Conservation (phyloP, 768 basidiomycete genomes). For the Mycena epipterygia region DNA sequence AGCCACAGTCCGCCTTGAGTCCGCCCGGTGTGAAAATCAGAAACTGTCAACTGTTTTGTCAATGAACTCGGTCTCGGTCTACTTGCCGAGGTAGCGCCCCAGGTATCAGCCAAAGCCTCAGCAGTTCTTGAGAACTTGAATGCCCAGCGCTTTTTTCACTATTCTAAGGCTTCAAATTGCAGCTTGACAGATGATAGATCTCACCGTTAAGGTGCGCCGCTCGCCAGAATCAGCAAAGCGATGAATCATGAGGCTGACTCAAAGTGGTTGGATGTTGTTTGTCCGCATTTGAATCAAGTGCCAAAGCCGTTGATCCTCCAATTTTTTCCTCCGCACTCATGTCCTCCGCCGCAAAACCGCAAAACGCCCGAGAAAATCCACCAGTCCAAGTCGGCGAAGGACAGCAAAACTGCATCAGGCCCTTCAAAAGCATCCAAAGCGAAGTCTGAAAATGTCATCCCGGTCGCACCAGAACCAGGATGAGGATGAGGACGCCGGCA, state of each 20-base stretch:
- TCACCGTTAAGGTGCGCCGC: too few relatives aligned
- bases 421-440: constrained; percentile 27
- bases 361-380: constrained; percentile 21
- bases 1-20: too few relatives aligned
- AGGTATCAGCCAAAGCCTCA: too few relatives aligned
- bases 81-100: too few relatives aligned
- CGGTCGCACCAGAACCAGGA: constrained; percentile 14
- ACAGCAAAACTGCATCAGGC: constrained; percentile 7
- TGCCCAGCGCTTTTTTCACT: too few relatives aligned
- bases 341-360: constrained; percentile 8
- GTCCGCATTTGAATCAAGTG: neutral
- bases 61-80: too few relatives aligned
- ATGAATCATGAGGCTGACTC: neutral
- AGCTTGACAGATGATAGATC: too few relatives aligned
- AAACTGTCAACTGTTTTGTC: too few relatives aligned
- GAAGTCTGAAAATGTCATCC: constrained; percentile 15
- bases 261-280: neutral
- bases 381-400: constrained; percentile 20
- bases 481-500: constrained; percentile 38
- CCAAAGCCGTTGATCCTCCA: neutral
- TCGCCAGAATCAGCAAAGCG: too few relatives aligned
- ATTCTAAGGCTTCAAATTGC: too few relatives aligned
- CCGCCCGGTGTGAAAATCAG: too few relatives aligned
- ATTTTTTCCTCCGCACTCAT: constrained; percentile 21
- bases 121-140: too few relatives aligned